Conservation (phyloP, 352 stramenopile species). For the Phytophthora rubi region DNA sequence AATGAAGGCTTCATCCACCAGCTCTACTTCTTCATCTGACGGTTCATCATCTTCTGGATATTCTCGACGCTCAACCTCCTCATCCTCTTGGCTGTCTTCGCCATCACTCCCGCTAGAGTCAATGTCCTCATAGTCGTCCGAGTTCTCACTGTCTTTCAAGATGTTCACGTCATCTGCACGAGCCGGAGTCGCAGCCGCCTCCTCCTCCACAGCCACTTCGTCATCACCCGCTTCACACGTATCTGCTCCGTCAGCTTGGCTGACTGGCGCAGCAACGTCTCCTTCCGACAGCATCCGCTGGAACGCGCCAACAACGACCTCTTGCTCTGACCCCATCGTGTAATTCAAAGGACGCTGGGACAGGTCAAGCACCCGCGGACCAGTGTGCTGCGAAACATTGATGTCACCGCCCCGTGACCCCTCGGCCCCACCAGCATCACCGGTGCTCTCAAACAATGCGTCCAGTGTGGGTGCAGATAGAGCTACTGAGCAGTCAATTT, state of each 20-base stretch:
- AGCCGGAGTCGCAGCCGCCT: not conserved
- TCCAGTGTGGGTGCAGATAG: not conserved
- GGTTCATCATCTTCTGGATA: not conserved
- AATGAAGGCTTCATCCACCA: slow-evolving; percentile 13
- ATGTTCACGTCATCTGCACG: slow-evolving; percentile 5
- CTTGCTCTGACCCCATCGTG: not conserved
- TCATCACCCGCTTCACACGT: not conserved
- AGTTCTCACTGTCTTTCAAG: not conserved
- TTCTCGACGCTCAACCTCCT: not conserved
- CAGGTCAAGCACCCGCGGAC: not conserved
- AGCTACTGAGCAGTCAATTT: not conserved
- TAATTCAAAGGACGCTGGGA: not conserved
- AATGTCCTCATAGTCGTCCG: not conserved
- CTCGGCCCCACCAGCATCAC: not conserved
- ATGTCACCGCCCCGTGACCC: too few species aligned
- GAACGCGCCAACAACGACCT: not conserved
- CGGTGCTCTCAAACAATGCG: not conserved
- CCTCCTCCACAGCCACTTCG: not conserved
- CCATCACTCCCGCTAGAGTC: not conserved
- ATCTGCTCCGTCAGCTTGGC: not conserved
- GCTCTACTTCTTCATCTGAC: not conserved
- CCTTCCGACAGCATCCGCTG: not conserved
- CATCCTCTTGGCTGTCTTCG: not conserved
- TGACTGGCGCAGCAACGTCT: not conserved
- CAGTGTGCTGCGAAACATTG: not conserved